Base-by-base conservation (phyloP, 2,329 filamentous ascomycete genomes). In the Madurella mycetomatis region DNA sequence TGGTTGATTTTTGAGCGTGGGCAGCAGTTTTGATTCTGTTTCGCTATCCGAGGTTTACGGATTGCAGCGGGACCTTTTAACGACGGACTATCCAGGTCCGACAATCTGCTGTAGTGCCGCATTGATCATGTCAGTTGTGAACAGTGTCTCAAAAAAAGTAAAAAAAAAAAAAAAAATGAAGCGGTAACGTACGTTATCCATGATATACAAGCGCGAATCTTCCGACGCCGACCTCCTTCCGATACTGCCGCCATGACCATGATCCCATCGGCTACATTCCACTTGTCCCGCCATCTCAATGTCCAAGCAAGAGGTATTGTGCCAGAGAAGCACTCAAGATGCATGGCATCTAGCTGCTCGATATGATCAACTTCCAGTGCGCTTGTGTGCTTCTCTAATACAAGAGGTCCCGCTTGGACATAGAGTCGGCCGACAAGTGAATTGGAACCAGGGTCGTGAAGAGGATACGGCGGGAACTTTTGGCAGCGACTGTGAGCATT, bases 61-160 rank as follows among this genome's bases (percentile, higher is more conserved):
- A 51, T 44, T 16, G 49, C 18, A 37, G 32, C 49, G 41, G 16
- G 49, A 45, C 41, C 41, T 45, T 51, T 51, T 51, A 45, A 13
- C 16, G 49, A 52, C 49, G 4, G 13, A 37, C 34, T 47, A 32
- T 41, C 43, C 15, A 47, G 49, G 44, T 45, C 42, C 16, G 19
- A 2, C 49, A 52, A 47, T 52, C 49, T 52, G 43, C 49, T 52
- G 12, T 47, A 37, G 12, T 47, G 11, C 34, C 34, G 13, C 4
- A 11, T 2, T 5, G 7, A 15, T 11, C 25, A 11, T 32, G 49
- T 51, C 12, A 51, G 25, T 16, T 25, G 3, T 25, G 25, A 25
- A 25, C 25, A 7, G 7, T 25, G 25, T 25, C 25, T 25, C 3
- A 7, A 25, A 7, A 7, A 7, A 25, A n/a, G 2, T 2, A 18